A percentile compares a stretch with the other conserved stretches of the same genome.
Conservation (phyloP, 148 eudicot species). For the Vaccinium myrtillus region DNA sequence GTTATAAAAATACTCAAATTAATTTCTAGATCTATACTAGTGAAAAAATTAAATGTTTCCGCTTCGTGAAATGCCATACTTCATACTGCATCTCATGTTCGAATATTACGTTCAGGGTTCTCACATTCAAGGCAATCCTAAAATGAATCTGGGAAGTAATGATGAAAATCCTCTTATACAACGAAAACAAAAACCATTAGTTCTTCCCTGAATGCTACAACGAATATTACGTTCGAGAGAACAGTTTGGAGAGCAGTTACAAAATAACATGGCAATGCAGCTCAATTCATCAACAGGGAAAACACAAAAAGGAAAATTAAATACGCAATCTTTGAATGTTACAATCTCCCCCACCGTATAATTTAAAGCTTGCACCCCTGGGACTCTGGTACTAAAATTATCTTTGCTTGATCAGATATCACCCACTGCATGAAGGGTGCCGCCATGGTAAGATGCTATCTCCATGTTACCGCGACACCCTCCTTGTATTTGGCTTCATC, state of each 20-base stretch:
- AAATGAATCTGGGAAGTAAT: neutral
- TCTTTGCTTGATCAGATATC: neutral
- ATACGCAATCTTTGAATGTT: neutral
- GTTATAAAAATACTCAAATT: too few species aligned
- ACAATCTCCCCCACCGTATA: neutral
- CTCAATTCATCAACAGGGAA: neutral
- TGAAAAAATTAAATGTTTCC: too few species aligned
- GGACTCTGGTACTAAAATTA: neutral
- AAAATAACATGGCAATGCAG: neutral
- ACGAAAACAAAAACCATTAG: neutral
- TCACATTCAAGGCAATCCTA: neutral
- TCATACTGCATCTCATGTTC: too few species aligned
- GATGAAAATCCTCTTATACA: neutral
- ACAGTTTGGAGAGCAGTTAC: neutral
- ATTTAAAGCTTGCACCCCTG: neutral
- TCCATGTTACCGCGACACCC: constrained; percentile 20
- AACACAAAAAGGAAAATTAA: neutral
- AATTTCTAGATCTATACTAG: too few species aligned
- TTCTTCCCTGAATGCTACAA: neutral
- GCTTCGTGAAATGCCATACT: too few species aligned
- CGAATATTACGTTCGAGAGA: too few species aligned
- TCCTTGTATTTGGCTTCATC: constrained; percentile 56
- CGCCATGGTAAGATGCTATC: neutral
- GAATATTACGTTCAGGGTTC: neutral
- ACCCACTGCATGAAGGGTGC: neutral